Conservation (phyloP, 2,329 filamentous ascomycete species). For the Plenodomus lindquistii region DNA sequence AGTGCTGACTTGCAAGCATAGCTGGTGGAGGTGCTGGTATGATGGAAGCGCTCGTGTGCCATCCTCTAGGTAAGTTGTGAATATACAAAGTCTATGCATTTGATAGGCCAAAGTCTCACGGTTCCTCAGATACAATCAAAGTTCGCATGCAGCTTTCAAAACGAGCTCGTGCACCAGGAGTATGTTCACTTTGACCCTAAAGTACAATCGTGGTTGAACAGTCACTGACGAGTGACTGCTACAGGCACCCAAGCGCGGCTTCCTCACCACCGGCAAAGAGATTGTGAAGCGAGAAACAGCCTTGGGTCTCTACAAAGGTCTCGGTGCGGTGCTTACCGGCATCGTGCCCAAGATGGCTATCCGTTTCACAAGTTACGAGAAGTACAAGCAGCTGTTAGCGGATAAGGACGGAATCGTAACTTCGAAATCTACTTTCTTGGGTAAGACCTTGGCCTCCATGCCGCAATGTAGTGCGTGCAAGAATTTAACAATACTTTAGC, state of each 20-base stretch:
- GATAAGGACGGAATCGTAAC: conserved; percentile 68
- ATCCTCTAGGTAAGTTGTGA: conserved; percentile 74
- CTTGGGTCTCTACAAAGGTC: conserved; percentile 92
- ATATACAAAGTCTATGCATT: not conserved
- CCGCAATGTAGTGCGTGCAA: not conserved
- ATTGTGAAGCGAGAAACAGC: conserved; percentile 91
- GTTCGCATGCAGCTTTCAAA: conserved; percentile 98
- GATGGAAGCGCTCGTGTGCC: conserved; percentile 97
- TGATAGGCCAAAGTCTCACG: not conserved
- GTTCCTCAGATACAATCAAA: conserved; percentile 84
- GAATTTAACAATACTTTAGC: conserved; percentile 54
- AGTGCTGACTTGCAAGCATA: conserved; percentile 46
- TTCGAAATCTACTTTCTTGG: conserved; percentile 72
- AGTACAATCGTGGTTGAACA: not conserved
- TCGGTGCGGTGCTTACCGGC: conserved; percentile 94
- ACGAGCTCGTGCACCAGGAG: conserved; percentile 78
- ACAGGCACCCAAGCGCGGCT: conserved; percentile 76
- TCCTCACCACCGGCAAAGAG: conserved; percentile 80
- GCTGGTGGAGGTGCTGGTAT: conserved; percentile 96
- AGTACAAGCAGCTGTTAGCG: conserved; percentile 84
- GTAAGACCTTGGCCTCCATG: conserved; percentile 51
- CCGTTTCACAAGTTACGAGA: conserved; percentile 95
- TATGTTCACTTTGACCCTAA: conserved; percentile 45
- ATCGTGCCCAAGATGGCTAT: conserved; percentile 99
- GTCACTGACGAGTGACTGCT: conserved; percentile 8